Evolutionary conservation across 306 rosid genomes (phyloP).

Genomic region (Delonix regia): DNA sequence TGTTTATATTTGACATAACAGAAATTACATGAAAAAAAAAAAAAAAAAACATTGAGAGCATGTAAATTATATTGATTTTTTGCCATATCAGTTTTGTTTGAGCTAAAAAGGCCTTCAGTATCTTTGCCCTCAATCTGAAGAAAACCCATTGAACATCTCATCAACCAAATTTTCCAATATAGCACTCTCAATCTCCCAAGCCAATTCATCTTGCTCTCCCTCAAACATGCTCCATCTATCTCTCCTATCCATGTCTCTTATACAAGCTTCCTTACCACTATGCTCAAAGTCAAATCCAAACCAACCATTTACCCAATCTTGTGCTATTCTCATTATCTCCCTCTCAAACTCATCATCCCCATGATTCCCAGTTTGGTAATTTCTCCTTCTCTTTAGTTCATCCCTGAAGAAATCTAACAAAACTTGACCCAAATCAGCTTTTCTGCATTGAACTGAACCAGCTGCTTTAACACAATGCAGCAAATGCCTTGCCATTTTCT

Average conservation of each 20-base stretch:
- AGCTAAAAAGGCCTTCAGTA: too few species aligned
- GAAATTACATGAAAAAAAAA: too few species aligned
- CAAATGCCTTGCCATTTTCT: slow-evolving; percentile 36
- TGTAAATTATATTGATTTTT: too few species aligned
- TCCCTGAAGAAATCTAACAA: slow-evolving; percentile 48
- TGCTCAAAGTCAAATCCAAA: slow-evolving; percentile 29
- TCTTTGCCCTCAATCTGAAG: background rate
- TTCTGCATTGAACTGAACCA: slow-evolving; percentile 20
- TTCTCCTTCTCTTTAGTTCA: slow-evolving; percentile 26
- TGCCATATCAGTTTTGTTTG: too few species aligned
- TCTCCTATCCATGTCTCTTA: slow-evolving; percentile 48
- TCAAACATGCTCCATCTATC: slow-evolving; percentile 49
- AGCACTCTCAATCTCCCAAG: slow-evolving; percentile 40
- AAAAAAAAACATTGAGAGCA: too few species aligned
- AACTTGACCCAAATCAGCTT: slow-evolving; percentile 28
- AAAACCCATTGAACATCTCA: slow-evolving; percentile 22
- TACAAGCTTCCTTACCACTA: slow-evolving; percentile 38
- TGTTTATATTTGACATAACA: too few species aligned
- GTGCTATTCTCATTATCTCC: slow-evolving; percentile 38
- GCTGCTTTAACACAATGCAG: slow-evolving; percentile 41
- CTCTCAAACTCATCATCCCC: slow-evolving; percentile 9
- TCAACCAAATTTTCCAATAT: slow-evolving; percentile 41
- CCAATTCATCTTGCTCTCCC: slow-evolving; percentile 48
- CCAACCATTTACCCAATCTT: slow-evolving; percentile 39
- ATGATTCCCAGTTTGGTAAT: background rate